Evolutionary conservation across 345 rosid genomes (phyloP).

Genomic region (Rhodamnia rubescens): DNA sequence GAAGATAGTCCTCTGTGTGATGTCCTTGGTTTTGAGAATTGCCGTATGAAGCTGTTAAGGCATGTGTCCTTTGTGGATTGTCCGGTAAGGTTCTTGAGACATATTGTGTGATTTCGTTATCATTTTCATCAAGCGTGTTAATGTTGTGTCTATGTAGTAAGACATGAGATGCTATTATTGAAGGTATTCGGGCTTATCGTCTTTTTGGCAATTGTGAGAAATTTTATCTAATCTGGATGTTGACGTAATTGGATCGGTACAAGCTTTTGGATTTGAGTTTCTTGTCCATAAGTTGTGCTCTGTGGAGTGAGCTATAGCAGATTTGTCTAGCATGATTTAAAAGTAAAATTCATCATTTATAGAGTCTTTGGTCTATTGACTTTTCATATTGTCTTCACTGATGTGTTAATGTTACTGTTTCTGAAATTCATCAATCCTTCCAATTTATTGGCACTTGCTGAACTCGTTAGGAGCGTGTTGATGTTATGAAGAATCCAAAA

Average conservation of each 20-base stretch:
- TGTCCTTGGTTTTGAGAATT: conserved; percentile 78
- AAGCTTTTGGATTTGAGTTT: not conserved
- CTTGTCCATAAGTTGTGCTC: not conserved
- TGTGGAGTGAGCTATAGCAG: not conserved
- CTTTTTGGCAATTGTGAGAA: not conserved
- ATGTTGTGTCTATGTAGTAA: not conserved
- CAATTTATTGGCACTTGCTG: not conserved
- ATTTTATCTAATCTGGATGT: not conserved
- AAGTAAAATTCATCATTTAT: not conserved
- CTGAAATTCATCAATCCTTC: not conserved
- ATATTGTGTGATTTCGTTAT: not conserved
- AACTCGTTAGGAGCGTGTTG: not conserved
- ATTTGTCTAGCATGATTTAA: not conserved
- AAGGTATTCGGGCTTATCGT: not conserved
- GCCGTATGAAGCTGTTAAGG: conserved; percentile 79
- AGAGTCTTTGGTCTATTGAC: not conserved
- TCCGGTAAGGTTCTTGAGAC: conserved; percentile 40
- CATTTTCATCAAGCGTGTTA: not conserved
- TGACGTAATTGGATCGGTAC: not conserved
- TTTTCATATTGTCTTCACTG: not conserved
- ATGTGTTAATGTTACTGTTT: not conserved
- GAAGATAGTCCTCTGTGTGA: conserved; percentile 85
- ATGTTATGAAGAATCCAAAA: too few relatives aligned
- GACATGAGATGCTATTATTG: not conserved
- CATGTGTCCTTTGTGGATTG: conserved; percentile 99